Evolutionary conservation across 2,329 filamentous ascomycete genomes (phyloP), one percentile per base, ranked within the genome.

Genomic region (Zalaria obscura): DNA sequence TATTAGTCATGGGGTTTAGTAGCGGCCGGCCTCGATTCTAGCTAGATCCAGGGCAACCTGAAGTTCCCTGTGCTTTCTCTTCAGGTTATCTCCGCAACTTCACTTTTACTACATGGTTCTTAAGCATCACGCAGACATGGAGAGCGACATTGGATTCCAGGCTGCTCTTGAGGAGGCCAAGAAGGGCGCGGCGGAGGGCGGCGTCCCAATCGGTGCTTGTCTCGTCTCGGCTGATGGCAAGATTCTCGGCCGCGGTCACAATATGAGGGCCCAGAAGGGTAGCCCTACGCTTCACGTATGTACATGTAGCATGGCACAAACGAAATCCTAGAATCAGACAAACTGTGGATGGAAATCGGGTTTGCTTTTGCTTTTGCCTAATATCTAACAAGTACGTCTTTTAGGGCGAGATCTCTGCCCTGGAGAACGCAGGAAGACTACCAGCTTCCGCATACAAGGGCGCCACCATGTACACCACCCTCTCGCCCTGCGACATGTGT

Each of bases 401-500:
- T 9, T 49, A 86, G 80, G 83, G 76, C 48, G 83, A 88, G 58
- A 87, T 81, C 18, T 77, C 80, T 11, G 76, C 80, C n/a, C 68
- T 88, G 33, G 78, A 83, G 55, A 78, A 81, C 58, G 80, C 80
- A 0, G 82, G 82, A 36, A 75, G 82, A 33, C 70, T 85, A 25
- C 76, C 79, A 28, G 80, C 80, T 10, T 73, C 73, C 2, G 71
- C 72, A 4, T 87, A 86, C 59, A 70, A 70, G 49, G 78, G 77
- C 27, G 73, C 78, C 31, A 45, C 45, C 39, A 86, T 88, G 80
- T 88, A 83, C 62, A 88, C 83, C 3, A 86, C 82, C 1, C 66
- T 88, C 5, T 83, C 79, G 3, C 83, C 82, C 1, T 88, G 83
- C 58, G 80, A 84, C 55, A 87, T 87, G 82, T 88, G 79, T 60